Percentiles rank a stretch among this genome's conserved stretches.
phyloP scores from a whole-genome alignment of 2,329 filamentous ascomycete genomes.

The Coniochaeta sp. region DNA sequence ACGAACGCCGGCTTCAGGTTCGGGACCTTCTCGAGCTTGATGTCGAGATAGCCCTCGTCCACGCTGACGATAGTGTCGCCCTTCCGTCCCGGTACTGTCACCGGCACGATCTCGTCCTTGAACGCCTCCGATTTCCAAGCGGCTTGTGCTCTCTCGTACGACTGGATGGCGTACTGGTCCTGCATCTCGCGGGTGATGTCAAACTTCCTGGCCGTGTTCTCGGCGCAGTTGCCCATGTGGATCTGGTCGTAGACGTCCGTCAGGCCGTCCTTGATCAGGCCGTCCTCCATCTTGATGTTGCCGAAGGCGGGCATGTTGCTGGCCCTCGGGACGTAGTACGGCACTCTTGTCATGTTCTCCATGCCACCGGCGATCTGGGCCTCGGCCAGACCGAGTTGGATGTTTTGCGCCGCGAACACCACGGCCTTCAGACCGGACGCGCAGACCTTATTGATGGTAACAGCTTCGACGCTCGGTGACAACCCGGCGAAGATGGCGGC shows the following conservation, averaged over 20 bases:
- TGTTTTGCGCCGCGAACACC: slow-evolving; percentile 83
- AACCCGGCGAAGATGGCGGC: slow-evolving; percentile 84
- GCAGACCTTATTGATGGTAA: slow-evolving; percentile 97
- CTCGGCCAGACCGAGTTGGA: slow-evolving; percentile 82
- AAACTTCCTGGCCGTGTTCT: slow-evolving; percentile 87
- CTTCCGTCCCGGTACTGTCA: slow-evolving; percentile 78
- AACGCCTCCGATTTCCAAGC: slow-evolving; percentile 82
- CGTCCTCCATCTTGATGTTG: slow-evolving; percentile 81
- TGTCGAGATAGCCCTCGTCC: slow-evolving; percentile 83
- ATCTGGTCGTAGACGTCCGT: slow-evolving; percentile 96
- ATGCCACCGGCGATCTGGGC: slow-evolving; percentile 91
- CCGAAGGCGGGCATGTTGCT: slow-evolving; percentile 79
- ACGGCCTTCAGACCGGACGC: slow-evolving; percentile 92
- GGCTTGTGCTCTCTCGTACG: slow-evolving; percentile 81
- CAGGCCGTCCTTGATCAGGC: slow-evolving; percentile 86
- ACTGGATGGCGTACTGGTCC: slow-evolving; percentile 83
- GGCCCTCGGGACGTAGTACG: slow-evolving; percentile 82
- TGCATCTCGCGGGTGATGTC: slow-evolving; percentile 76
- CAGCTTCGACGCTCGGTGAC: slow-evolving; percentile 71
- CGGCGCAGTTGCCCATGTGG: slow-evolving; percentile 97
- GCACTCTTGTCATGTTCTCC: slow-evolving; percentile 95
- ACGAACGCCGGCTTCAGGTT: slow-evolving; percentile 89
- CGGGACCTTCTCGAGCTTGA: slow-evolving; percentile 80
- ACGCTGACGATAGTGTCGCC: slow-evolving; percentile 70
- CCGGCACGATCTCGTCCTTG: slow-evolving; percentile 81